Evolutionary conservation across 495 filamentous ascomycete genomes (phyloP), one percentile per base, ranked within the genome.

Genomic region (Aspergillus coremiiformis): DNA sequence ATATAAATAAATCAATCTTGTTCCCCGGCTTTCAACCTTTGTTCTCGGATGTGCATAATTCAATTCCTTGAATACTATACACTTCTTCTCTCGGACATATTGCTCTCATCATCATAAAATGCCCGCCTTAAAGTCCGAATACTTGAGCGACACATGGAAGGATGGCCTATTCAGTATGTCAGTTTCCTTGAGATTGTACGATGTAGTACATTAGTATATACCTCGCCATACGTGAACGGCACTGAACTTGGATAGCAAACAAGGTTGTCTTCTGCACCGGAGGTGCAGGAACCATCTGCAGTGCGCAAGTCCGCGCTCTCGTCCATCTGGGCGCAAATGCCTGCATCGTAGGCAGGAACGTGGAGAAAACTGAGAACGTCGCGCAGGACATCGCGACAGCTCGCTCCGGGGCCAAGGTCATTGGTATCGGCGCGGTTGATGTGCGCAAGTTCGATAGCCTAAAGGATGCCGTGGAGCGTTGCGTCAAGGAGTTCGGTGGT

Each of bases 251-350:
- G 10, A 6, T 62, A 91, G 87, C 81, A 51, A 84, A 88, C 63
- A 93, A 93, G 64, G 90, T 97, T 17, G 78, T 96, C 56, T 92
- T 97, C 74, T 94, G 94, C 62, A 98, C 93, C 23, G 93, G 93
- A 35, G 93, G 93, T 47, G 89, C 89, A 1, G 93, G 93, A 32
- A 85, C 89, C 12, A 98, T 98, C 58, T 94, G 93, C 69, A 91
- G 86, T 58, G 89, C 85, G 8, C 93, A 96, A 69, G 93, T 96
- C 33, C 82, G 88, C 48, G 93, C 91, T 14, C 67, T 98, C 33
- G 88, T 98, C 14, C 78, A 90, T 48, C 86, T 98, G 27, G 93
- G 93, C 51, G 91, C 89, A 32, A 85, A 96, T 58, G 93, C 93
- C 27, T 92, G 86, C 66, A 96, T 98, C 61, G 80, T 96, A 41